These are phyloP conservation scores for Boletus subcaerulescens DNA, from an alignment of 768 basidiomycete genomes.

Conservation along the genomic window DNA sequence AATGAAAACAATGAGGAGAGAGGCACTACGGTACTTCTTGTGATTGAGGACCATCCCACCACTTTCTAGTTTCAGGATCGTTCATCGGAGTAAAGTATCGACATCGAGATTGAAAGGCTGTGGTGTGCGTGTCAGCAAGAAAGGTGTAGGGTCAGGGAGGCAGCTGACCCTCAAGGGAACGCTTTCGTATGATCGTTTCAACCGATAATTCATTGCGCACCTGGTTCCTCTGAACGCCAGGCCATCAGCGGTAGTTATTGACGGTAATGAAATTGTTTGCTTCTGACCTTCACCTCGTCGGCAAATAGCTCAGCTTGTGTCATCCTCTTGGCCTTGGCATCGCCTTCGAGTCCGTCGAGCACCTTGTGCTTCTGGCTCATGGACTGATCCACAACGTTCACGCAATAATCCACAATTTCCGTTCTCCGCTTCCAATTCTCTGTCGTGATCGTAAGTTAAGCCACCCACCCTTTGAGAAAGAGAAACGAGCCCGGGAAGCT, in stretches of 20 bases:
- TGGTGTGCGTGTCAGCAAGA: constrained; percentile 19
- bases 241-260: constrained; percentile 27
- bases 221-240: constrained; percentile 56
- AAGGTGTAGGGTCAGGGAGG: constrained; percentile 16
- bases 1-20: constrained; percentile 33
- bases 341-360: constrained; percentile 41
- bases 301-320: constrained; percentile 57
- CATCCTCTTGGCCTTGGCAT: constrained; percentile 46
- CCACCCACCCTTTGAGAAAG: constrained; percentile 14
- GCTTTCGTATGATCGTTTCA: constrained; percentile 66
- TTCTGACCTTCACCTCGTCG: constrained; percentile 68
- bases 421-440: constrained; percentile 72
- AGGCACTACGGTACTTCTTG: constrained; percentile 32
- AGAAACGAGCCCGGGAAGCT: constrained; percentile 28
- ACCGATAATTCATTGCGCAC: constrained; percentile 72
- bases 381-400: constrained; percentile 62
- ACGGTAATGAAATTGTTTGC: constrained; percentile 27
- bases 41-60: constrained; percentile 49
- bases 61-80: constrained; percentile 53
- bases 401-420: constrained; percentile 75
- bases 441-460: constrained; percentile 26
- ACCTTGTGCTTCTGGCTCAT: constrained; percentile 52
- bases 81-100: constrained; percentile 66
- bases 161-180: constrained; percentile 65
- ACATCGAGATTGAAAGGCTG: constrained; percentile 79